Evolutionary conservation across 2,329 filamentous ascomycete species (phyloP), one percentile per base, ranked within the genome.

Genomic region (Sclerotinia trifoliorum): DNA sequence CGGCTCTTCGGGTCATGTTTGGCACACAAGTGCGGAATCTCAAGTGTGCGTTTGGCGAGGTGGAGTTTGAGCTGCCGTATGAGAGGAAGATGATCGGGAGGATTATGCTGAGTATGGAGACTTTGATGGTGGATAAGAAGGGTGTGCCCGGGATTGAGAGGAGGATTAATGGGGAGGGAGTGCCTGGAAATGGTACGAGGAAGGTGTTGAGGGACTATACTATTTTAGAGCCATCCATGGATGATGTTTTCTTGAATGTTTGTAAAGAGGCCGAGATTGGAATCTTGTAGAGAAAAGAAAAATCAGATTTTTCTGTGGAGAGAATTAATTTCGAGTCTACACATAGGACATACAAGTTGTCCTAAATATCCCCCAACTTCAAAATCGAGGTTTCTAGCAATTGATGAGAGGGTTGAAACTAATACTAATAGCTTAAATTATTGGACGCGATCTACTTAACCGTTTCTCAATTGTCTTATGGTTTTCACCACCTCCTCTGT

Each of bases 41-140:
- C 10, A 51, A 26, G 49, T 51, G 49, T 51, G 49, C 49, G 11
- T 51, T 51, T 51, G n/a, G 49, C 5, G 49, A 51, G n/a, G 49
- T 51, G 49, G 49, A 51, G n/a, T 51, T 51, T 26, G 49, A 51
- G 1, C 11, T 51, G n/a, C 49, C 49, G 49, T 51, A 51, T 51
- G 49, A 51, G 49, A 51, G 49, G n/a, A 51, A 51, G 49, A 51
- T 51, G n/a, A 51, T 51, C 0, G 49, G 49, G 49, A 26, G 49
- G 49, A 51, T 51, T 51, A 51, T 51, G 49, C 49, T 51, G 13
- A 51, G 49, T 51, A 51, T 51, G 49, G n/a, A 51, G 49, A 51
- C n/a, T 26, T 51, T 51, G 49, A 51, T 51, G 49, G 11, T 51
- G 49, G 13, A 26, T 51, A 51, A 51, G 49, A 24, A 51, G 49